Evolutionary conservation across 805 yeast genomes (phyloP), one percentile per base, ranked within the genome.

Genomic region (Starmerella powellii): DNA sequence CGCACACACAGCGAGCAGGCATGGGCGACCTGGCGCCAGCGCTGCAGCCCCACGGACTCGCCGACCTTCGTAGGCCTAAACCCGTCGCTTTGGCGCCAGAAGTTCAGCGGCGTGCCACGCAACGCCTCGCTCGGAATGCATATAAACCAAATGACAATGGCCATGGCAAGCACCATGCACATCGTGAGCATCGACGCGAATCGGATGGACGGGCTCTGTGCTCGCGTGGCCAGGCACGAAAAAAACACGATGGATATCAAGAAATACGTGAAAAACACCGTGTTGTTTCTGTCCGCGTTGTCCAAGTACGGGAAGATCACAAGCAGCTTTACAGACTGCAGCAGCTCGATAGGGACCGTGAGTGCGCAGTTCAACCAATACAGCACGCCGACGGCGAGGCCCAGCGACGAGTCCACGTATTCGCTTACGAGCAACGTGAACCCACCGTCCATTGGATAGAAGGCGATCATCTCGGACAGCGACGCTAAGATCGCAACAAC

Each of bases 321-420:
- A 29, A 82, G 60, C 76, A 82, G 72, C 19, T 81, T 74, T 1
- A 82, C 73, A 15, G 82, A 74, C 1, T 87, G 86, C 16, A 82
- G 77, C 3, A 83, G 69, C 53, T 83, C 93, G 0, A 85, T 74
- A 0, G 93, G 85, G 45, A 80, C 64, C 0, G 63, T 54, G 31
- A 64, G 53, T 13, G 66, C 66, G 50, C 68, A 70, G 44, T 63
- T 60, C 34, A 66, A 54, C 69, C 70, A 67, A 51, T 68, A 68
- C 44, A 62, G 62, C 28, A 56, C 37, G 40, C 79, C 78, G 54
- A 73, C 36, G 61, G 78, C 74, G 54, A 72, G 70, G 2, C 79
- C 77, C 30, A 76, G 60, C 8, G 80, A 68, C 36, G 67, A 70
- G 53, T 73, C 72, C 15, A 72, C 73, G 53, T 78, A 80, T 52